Percentiles rank a stretch among this genome's conserved stretches.
phyloP scores from a whole-genome alignment of 257 asterid genomes.

The Lycium ferocissimum region DNA sequence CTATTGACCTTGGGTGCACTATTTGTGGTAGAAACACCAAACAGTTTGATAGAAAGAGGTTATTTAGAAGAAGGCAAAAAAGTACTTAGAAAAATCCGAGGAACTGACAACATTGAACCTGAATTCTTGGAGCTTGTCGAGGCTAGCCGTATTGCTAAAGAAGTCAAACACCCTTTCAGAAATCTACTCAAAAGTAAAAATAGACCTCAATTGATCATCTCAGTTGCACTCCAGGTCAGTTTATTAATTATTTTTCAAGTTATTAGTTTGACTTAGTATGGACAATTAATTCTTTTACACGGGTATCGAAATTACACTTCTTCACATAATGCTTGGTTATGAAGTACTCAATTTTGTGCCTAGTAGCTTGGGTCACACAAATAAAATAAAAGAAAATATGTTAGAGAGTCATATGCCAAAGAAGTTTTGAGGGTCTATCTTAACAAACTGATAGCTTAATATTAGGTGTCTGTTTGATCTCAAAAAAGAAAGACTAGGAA shows the following conservation, averaged over 20 bases:
- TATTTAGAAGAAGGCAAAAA: constrained; percentile 72
- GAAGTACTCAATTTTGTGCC: not conserved
- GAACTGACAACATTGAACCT: constrained; percentile 77
- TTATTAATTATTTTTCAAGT: not conserved
- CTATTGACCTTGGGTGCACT: constrained; percentile 79
- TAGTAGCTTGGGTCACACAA: not conserved
- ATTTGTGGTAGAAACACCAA: constrained; percentile 80
- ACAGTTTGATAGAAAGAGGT: constrained; percentile 87
- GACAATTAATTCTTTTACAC: not conserved
- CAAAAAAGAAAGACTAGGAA: no score
- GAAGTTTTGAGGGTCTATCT: no score
- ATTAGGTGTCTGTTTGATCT: no score
- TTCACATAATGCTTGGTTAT: not conserved
- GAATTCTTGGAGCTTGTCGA: constrained; percentile 80
- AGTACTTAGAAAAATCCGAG: constrained; percentile 73
- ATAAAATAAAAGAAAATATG: not conserved
- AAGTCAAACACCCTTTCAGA: constrained; percentile 85
- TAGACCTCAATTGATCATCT: constrained; percentile 78
- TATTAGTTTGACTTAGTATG: not conserved
- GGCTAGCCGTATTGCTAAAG: constrained; percentile 82
- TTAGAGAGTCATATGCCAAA: not conserved
- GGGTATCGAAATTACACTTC: no score
- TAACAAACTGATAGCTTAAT: no score
- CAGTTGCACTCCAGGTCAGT: constrained; percentile 72
- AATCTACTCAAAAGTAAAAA: constrained; percentile 78